Evolutionary conservation across 106 monocot genomes (phyloP).

Genomic region (Amphibolis antarctica): DNA sequence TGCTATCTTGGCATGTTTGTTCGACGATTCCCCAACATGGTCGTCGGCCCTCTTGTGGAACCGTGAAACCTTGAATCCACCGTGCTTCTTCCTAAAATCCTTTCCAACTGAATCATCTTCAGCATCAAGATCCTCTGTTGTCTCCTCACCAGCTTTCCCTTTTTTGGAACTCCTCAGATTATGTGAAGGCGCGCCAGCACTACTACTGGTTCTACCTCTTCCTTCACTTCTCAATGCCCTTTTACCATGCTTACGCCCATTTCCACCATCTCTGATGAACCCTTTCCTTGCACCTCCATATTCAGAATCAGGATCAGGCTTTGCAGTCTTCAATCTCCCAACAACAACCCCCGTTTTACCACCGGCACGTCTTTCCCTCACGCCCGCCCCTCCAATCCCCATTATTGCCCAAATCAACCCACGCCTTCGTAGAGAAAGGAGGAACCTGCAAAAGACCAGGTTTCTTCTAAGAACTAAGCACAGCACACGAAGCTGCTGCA

Average conservation of each 20-base stretch:
- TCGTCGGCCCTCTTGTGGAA: constrained; percentile 9
- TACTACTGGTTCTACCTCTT: not conserved
- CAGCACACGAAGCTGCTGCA: too few relatives aligned
- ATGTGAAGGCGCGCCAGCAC: constrained; percentile 1
- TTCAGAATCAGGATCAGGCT: not conserved
- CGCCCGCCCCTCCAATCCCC: too few relatives aligned
- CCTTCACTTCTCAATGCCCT: not conserved
- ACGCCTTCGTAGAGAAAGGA: too few relatives aligned
- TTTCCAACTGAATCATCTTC: constrained; percentile 7
- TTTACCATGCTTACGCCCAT: not conserved
- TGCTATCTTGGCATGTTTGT: constrained; percentile 42
- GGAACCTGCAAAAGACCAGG: too few relatives aligned
- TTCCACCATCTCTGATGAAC: not conserved
- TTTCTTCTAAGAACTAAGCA: too few relatives aligned
- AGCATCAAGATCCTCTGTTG: not conserved
- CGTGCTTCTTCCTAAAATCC: not conserved
- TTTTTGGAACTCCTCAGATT: constrained; percentile 7
- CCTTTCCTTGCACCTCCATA: not conserved
- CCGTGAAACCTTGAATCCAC: not conserved
- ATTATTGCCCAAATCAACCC: too few relatives aligned
- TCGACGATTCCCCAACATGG: constrained; percentile 18
- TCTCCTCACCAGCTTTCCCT: constrained; percentile 4
- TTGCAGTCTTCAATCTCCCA: constrained; percentile 1
- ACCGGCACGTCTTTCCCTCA: too few relatives aligned
- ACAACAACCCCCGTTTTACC: too few relatives aligned